phyloP scores from a whole-genome alignment of 1,284 basidiomycete genomes.

The Trichosporon ovoides region DNA sequence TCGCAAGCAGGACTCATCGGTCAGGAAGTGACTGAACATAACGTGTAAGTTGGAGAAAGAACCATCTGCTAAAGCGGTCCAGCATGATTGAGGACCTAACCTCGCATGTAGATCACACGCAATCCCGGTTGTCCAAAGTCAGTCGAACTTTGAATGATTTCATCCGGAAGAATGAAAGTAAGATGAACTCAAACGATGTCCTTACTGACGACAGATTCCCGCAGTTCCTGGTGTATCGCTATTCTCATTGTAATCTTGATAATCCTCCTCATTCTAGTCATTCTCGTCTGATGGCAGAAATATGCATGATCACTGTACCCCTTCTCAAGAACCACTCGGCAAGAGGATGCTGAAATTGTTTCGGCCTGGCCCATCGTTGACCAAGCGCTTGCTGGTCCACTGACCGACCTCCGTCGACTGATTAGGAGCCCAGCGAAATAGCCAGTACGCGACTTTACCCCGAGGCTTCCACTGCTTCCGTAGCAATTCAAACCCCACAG shows the following conservation, averaged over 20 bases:
- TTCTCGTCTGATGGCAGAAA: slow-evolving; percentile 48
- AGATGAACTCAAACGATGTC: slow-evolving; percentile 20
- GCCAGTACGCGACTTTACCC: slow-evolving; percentile 47
- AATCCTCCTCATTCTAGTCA: slow-evolving; percentile 53
- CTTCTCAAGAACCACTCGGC: background rate
- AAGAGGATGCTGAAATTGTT: slow-evolving; percentile 72
- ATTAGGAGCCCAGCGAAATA: slow-evolving; percentile 33
- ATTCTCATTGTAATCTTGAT: slow-evolving; percentile 55
- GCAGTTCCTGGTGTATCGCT: slow-evolving; percentile 64
- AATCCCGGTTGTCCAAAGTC: slow-evolving; percentile 63
- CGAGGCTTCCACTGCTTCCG: slow-evolving; percentile 57
- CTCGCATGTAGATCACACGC: slow-evolving; percentile 64
- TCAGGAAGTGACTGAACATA: slow-evolving; percentile 77
- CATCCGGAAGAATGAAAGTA: slow-evolving; percentile 74
- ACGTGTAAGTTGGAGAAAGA: slow-evolving; percentile 58
- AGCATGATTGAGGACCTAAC: slow-evolving; percentile 82
- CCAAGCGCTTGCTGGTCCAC: slow-evolving; percentile 55
- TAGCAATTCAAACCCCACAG: slow-evolving; percentile 61
- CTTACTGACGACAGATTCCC: slow-evolving; percentile 55
- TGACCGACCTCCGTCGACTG: slow-evolving; percentile 1
- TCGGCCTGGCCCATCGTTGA: slow-evolving; percentile 59
- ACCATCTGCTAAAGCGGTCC: slow-evolving; percentile 1
- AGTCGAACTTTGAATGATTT: slow-evolving; percentile 72
- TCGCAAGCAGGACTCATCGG: slow-evolving; percentile 89
- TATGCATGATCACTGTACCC: background rate